phyloP scores from a whole-genome alignment of 768 basidiomycete genomes.

The Neoboletus brunneissimus region DNA sequence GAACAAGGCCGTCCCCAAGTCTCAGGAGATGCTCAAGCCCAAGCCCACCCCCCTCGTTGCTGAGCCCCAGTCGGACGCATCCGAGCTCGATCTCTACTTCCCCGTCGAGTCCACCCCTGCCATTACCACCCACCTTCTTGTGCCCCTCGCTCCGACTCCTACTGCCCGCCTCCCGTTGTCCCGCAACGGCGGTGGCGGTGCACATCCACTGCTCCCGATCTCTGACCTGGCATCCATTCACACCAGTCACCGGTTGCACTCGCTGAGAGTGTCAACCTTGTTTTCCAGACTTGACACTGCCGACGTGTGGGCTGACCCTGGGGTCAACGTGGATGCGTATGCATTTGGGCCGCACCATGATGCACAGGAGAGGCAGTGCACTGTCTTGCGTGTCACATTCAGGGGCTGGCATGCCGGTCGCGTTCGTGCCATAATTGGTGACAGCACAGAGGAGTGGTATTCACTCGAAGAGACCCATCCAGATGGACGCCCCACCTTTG shows the following conservation, averaged over 20 bases:
- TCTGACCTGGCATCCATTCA: slow-evolving; percentile 52
- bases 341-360: slow-evolving; percentile 48
- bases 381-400: slow-evolving; percentile 66
- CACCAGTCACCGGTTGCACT: slow-evolving; percentile 50
- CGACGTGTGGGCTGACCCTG: slow-evolving; percentile 54
- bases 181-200: slow-evolving; percentile 8
- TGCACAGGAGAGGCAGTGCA: slow-evolving; percentile 52
- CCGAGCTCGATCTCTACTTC: slow-evolving; percentile 65
- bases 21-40: slow-evolving; percentile 31
- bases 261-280: slow-evolving; percentile 61
- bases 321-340: slow-evolving; percentile 54
- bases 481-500: slow-evolving; percentile 7
- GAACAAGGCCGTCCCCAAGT: slow-evolving; percentile 17
- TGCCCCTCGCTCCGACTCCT: slow-evolving; percentile 77
- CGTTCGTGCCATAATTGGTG: slow-evolving; percentile 67
- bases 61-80: slow-evolving; percentile 24
- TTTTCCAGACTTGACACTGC: slow-evolving; percentile 70
- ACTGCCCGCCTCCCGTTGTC: slow-evolving; percentile 60
- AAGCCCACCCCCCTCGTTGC: slow-evolving; percentile 9
- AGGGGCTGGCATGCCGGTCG: slow-evolving; percentile 67
- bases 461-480: slow-evolving; percentile 55
- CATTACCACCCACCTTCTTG: slow-evolving; percentile 65
- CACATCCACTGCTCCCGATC: slow-evolving; percentile 50
- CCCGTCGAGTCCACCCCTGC: slow-evolving; percentile 31
- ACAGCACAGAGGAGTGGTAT: slow-evolving; percentile 75